Evolutionary conservation across 306 rosid species (phyloP).

Genomic region (Quercus ilex): DNA sequence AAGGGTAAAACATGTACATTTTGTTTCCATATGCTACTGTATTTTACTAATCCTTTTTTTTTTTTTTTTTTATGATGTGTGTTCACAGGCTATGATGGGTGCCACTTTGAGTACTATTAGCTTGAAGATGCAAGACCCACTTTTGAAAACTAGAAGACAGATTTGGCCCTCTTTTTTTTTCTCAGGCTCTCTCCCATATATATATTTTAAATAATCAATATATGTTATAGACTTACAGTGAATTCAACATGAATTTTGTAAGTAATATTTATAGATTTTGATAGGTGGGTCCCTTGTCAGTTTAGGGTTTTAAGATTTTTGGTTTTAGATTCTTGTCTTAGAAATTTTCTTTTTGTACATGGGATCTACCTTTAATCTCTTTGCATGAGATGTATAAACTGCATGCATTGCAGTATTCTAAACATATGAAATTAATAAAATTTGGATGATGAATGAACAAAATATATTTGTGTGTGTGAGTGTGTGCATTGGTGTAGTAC

Average conservation of each 20-base stretch:
- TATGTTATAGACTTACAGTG: neutral
- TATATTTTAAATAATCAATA: neutral
- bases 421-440: too few species aligned
- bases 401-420: too few species aligned
- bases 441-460: too few species aligned
- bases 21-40: neutral
- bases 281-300: neutral
- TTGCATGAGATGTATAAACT: too few species aligned
- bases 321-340: constrained; percentile 6
- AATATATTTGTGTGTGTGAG: too few species aligned
- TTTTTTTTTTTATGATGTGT: neutral
- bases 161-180: neutral
- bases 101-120: constrained; percentile 44
- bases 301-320: neutral
- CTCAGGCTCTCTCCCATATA: neutral
- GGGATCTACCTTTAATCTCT: neutral
- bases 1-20: neutral
- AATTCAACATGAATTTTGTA: constrained; percentile 11
- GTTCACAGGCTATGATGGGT: constrained; percentile 57
- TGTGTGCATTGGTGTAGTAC: too few species aligned
- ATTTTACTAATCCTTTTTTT: neutral
- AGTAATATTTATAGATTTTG: neutral
- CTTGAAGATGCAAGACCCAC: neutral
- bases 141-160: neutral
- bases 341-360: neutral